Evolutionary conservation across 2,329 filamentous ascomycete genomes (phyloP).

Genomic region (Clathrospora elynae): DNA sequence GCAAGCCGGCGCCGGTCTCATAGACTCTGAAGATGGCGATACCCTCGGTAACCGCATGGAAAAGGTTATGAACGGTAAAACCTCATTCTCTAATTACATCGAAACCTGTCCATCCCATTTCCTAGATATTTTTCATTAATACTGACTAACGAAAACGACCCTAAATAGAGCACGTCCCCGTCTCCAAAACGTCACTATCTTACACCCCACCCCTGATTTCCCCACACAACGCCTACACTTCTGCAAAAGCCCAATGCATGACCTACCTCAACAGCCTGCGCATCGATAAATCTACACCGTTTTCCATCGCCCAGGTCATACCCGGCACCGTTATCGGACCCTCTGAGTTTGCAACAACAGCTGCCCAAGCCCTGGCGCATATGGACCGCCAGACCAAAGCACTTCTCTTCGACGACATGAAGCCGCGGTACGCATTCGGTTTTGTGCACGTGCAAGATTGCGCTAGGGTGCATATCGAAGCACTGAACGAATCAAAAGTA

Average conservation of each 20-base stretch:
- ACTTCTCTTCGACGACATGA: constrained; percentile 37
- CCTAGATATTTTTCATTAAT: too few relatives aligned
- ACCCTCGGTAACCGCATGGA: constrained; percentile 38
- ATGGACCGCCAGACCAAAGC: constrained; percentile 44
- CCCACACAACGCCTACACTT: constrained; percentile 42
- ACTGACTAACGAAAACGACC: not conserved
- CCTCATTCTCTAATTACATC: not conserved
- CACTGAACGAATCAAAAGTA: constrained; percentile 28
- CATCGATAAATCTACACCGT: constrained; percentile 17
- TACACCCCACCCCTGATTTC: constrained; percentile 37
- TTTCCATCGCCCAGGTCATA: constrained; percentile 41
- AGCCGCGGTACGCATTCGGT: constrained; percentile 42
- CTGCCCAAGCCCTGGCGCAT: constrained; percentile 21
- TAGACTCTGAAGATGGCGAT: constrained; percentile 41
- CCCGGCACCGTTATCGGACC: constrained; percentile 44
- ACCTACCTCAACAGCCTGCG: constrained; percentile 30
- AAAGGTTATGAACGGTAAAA: constrained; percentile 28
- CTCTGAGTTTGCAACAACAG: constrained; percentile 34
- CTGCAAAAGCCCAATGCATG: constrained; percentile 45
- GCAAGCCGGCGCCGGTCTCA: constrained; percentile 42
- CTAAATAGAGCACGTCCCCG: constrained; percentile 31
- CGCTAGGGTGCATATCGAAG: constrained; percentile 40
- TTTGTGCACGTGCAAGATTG: constrained; percentile 44
- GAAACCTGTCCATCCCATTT: too few relatives aligned
- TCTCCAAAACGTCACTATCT: constrained; percentile 27